phyloP scores from a whole-genome alignment of 805 yeast genomes.

The Naumovozyma baii region DNA sequence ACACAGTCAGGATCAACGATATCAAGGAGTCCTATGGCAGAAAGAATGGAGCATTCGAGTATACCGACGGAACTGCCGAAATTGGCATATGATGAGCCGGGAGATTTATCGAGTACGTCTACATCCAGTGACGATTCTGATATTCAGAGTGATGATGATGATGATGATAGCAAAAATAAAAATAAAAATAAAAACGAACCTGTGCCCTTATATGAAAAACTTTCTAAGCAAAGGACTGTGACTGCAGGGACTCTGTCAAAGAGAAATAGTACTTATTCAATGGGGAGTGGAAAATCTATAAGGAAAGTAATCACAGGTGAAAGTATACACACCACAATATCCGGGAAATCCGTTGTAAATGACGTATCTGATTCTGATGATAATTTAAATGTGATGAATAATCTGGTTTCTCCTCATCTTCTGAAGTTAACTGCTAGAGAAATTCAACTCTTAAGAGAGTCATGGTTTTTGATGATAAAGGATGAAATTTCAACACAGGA shows the following conservation, averaged over 20 bases:
- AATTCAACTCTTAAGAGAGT: conserved; percentile 27
- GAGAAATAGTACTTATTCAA: neutral
- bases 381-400: neutral
- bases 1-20: neutral
- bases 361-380: neutral
- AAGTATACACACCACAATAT: neutral
- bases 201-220: neutral
- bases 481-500: conserved; percentile 19
- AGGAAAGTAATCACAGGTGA: neutral
- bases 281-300: neutral
- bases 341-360: neutral
- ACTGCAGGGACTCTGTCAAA: neutral
- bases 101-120: neutral
- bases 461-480: conserved; percentile 33
- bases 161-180: neutral
- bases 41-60: neutral
- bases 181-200: neutral
- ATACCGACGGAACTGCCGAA: neutral
- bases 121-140: neutral
- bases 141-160: neutral
- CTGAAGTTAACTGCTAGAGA: conserved; percentile 26
- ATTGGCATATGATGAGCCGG: neutral
- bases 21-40: neutral
- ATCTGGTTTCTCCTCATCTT: neutral
- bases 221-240: neutral